Conservation (phyloP, 2,329 filamentous ascomycete species). For the Cladosporium sphaerospermum region DNA sequence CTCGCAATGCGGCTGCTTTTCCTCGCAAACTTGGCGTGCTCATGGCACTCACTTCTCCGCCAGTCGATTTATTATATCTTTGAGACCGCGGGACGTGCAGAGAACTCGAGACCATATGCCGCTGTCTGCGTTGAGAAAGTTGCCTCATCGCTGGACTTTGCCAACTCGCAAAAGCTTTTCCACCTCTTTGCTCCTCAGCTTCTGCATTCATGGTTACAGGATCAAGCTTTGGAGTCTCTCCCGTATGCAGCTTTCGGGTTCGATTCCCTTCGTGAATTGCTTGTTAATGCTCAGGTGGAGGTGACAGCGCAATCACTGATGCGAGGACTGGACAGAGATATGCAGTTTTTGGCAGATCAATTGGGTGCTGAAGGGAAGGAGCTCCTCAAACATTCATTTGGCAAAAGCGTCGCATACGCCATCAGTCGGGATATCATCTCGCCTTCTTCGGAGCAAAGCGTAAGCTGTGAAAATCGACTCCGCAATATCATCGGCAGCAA, state of each 20-base stretch:
- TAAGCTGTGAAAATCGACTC: slow-evolving; percentile 57
- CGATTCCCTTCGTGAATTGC: slow-evolving; percentile 57
- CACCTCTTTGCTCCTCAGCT: slow-evolving; percentile 80
- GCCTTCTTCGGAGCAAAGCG: slow-evolving; percentile 31
- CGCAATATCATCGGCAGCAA: slow-evolving; percentile 64
- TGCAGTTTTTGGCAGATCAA: slow-evolving; percentile 53
- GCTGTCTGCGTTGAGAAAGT: slow-evolving; percentile 63
- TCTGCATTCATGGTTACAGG: slow-evolving; percentile 81
- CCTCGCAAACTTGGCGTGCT: slow-evolving; percentile 68
- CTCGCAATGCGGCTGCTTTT: slow-evolving; percentile 77
- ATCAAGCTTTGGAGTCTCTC: slow-evolving; percentile 56
- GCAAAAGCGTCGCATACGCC: slow-evolving; percentile 74
- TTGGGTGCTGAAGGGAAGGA: slow-evolving; percentile 51
- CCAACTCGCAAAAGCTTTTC: slow-evolving; percentile 66
- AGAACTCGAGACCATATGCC: slow-evolving; percentile 62
- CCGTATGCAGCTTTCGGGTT: slow-evolving; percentile 86
- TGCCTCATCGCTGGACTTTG: slow-evolving; percentile 58
- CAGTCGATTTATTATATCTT: slow-evolving; percentile 91
- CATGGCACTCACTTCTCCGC: slow-evolving; percentile 79
- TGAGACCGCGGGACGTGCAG: slow-evolving; percentile 73
- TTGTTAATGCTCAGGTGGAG: slow-evolving; percentile 68
- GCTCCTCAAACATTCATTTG: slow-evolving; percentile 63
- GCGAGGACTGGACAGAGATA: slow-evolving; percentile 63
- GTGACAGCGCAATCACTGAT: slow-evolving; percentile 75
- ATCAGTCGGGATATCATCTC: slow-evolving; percentile 66